These are phyloP conservation scores for Myriosclerotinia scirpicola DNA, from an alignment of 2,329 filamentous ascomycete species.

Conservation along the genomic window DNA sequence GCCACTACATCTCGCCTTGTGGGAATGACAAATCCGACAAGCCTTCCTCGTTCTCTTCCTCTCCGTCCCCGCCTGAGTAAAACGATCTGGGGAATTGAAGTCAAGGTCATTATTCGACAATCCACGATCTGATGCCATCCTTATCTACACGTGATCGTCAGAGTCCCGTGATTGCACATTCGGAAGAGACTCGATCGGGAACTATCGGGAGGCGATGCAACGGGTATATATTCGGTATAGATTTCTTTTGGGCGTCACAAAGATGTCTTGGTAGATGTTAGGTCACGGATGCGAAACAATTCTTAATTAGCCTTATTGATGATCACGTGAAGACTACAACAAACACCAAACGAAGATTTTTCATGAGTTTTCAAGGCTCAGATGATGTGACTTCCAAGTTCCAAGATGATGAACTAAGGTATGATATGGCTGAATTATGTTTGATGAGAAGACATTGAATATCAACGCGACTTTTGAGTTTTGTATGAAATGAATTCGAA, in stretches of 20 bases:
- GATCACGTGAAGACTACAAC: slow-evolving; percentile 4
- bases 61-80: slow-evolving; percentile 20
- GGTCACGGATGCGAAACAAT: slow-evolving; percentile 3
- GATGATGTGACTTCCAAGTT: background rate
- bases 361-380: background rate
- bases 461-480: background rate
- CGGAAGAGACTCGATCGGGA: background rate
- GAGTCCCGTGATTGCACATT: slow-evolving; percentile 6
- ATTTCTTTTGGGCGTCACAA: slow-evolving; percentile 2
- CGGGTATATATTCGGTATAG: slow-evolving; percentile 10
- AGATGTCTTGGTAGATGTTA: slow-evolving; percentile 16
- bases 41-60: slow-evolving; percentile 19
- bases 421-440: background rate
- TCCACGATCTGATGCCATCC: slow-evolving; percentile 8
- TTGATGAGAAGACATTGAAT: background rate
- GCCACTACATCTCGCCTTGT: slow-evolving; percentile 21
- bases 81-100: slow-evolving; percentile 23
- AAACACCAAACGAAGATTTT: background rate
- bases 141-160: slow-evolving; percentile 22
- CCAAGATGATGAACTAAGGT: background rate
- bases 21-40: slow-evolving; percentile 22
- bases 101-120: slow-evolving; percentile 16
- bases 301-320: background rate
- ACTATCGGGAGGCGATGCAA: background rate
- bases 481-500: background rate